Percentiles rank a stretch among this genome's conserved stretches.
Evolutionary conservation across 495 filamentous ascomycete genomes (phyloP).

Genomic region (Cenococcum geophilum): DNA sequence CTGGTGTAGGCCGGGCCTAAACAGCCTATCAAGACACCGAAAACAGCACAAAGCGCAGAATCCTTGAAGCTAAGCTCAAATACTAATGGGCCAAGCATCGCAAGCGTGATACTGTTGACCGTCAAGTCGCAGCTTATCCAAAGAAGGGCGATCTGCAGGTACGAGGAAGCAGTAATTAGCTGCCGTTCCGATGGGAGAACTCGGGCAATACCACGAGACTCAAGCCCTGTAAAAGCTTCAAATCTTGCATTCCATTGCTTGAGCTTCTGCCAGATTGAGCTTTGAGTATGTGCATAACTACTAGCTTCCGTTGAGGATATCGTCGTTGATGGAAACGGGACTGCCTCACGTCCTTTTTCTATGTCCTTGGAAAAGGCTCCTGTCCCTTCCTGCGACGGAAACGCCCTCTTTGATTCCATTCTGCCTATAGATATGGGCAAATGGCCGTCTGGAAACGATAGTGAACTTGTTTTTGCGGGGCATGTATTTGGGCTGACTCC

Average conservation of each 20-base stretch:
- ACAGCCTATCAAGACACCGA: slow-evolving; percentile 9
- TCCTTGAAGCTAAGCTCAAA: slow-evolving; percentile 20
- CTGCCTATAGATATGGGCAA: no score
- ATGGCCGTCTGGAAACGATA: no score
- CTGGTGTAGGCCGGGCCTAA: slow-evolving; percentile 17
- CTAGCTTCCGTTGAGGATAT: no score
- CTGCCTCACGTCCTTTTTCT: no score
- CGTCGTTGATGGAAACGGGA: no score
- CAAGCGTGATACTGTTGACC: slow-evolving; percentile 13
- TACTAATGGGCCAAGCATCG: slow-evolving; percentile 14
- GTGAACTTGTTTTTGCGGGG: no score
- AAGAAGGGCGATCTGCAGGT: slow-evolving; percentile 18
- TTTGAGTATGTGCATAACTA: no score
- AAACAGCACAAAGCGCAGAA: slow-evolving; percentile 14
- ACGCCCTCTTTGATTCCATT: no score
- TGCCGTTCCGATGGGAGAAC: slow-evolving; percentile 14
- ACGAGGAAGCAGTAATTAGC: not conserved
- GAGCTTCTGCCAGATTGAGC: not conserved
- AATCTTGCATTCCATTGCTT: slow-evolving; percentile 19
- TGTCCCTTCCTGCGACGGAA: no score
- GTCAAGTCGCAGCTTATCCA: slow-evolving; percentile 21
- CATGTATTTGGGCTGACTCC: no score
- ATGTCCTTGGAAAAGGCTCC: no score
- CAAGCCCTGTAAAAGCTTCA: slow-evolving; percentile 12
- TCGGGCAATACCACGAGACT: slow-evolving; percentile 19